phyloP scores from a whole-genome alignment of 2,329 filamentous ascomycete genomes.

The Penicillium capsulatum region DNA sequence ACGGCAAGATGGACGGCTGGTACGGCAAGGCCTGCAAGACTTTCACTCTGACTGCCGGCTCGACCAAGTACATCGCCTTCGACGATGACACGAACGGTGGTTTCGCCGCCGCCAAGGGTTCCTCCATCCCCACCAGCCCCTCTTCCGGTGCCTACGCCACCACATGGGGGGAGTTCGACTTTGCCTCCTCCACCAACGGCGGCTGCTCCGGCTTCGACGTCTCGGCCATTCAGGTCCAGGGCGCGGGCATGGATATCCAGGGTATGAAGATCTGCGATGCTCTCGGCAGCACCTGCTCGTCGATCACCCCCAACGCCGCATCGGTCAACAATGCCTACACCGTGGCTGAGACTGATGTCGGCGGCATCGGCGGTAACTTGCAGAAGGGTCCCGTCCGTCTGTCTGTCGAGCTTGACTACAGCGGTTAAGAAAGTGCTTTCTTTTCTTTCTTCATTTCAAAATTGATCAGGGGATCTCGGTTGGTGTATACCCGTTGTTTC shows the following conservation, averaged over 20 bases:
- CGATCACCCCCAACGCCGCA: conserved; percentile 23
- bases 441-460: too few relatives aligned
- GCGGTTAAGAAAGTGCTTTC: too few relatives aligned
- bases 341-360: conserved; percentile 22
- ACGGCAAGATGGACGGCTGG: conserved; percentile 32
- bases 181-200: conserved; percentile 24
- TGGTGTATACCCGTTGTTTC: conserved; percentile 13
- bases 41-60: conserved; percentile 29
- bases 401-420: conserved; percentile 25
- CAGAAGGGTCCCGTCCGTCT: conserved; percentile 21
- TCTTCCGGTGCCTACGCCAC: conserved; percentile 23
- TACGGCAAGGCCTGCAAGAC: conserved; percentile 29
- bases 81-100: conserved; percentile 34
- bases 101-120: conserved; percentile 26
- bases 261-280: conserved; percentile 36
- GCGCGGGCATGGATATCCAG: conserved; percentile 28
- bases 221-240: conserved; percentile 32
- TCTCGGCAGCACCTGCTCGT: conserved; percentile 28
- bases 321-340: conserved; percentile 34
- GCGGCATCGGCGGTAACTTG: conserved; percentile 35
- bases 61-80: conserved; percentile 35
- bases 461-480: too few relatives aligned
- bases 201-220: conserved; percentile 33
- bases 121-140: conserved; percentile 25
- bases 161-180: conserved; percentile 36